Evolutionary conservation across 768 basidiomycete genomes (phyloP), one percentile per base, ranked within the genome.

Genomic region (Rhodotorula kratochvilovae): DNA sequence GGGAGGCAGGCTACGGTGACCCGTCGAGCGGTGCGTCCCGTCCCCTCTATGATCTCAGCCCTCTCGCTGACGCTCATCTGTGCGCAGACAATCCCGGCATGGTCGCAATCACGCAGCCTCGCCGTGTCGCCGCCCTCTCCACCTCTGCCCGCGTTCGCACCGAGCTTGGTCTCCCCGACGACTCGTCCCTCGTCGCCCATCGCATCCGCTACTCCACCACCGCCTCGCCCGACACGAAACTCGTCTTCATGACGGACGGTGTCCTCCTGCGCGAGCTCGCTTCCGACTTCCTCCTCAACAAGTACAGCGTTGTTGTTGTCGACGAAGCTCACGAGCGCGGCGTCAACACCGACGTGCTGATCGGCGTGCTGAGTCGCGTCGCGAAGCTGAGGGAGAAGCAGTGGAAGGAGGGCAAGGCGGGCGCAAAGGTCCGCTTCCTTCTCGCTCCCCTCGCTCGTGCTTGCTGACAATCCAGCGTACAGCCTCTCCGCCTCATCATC

Each of bases 201-300:
- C 94, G 97, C 80, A 97, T 99, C 71, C 90, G 96, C 71, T 99
- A 98, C 79, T 95, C 97, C 75, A 90, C 92, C 2, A 97, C 92
- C 1, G 88, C 92, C 0, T 92, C 92, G 7, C 84, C 91, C 1
- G 84, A 86, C 31, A 99, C 96, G 3, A 88, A 88, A 15, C 93
- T 99, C 83, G 97, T 98, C 80, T 99, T 98, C 83, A 97, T 98
- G 94, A 99, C 96, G 12, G 96, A 99, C 77, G 96, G 96, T 82
- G 92, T 99, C 36, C 83, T 99, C 45, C 83, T 99, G 25, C 88
- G 96, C 66, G 96, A 99, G 80, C 83, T 98, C 31, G 89, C 92
- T 0, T 86, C 86, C 21, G 94, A 99, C 79, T 96, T 99, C 80
- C 80, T 97, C n/a, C 84, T 99, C n/a, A 86, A 83, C 55, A 91